These are phyloP conservation scores for Colletotrichum lupini DNA, from an alignment of 2,329 filamentous ascomycete species.

Conservation along the genomic window DNA sequence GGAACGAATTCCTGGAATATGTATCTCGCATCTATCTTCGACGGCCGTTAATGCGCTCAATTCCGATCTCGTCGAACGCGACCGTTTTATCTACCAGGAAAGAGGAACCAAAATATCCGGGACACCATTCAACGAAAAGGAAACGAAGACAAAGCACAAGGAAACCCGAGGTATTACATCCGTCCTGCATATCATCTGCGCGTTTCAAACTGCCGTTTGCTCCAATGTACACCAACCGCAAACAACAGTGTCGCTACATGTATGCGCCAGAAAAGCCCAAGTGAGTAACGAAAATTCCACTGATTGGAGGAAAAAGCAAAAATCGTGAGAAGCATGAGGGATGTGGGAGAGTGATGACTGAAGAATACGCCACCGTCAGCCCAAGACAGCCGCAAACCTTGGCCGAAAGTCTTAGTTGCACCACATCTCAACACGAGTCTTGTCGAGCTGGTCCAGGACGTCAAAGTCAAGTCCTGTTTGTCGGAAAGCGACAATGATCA, in stretches of 20 bases:
- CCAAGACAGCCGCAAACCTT: constrained; percentile 19
- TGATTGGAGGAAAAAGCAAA: constrained; percentile 6
- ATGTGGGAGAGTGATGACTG: neutral
- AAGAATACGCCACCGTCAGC: constrained; percentile 14
- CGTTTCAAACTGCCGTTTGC: constrained; percentile 10
- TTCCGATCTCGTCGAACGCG: constrained; percentile 20
- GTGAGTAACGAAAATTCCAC: neutral
- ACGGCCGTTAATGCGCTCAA: constrained; percentile 15
- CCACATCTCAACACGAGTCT: constrained; percentile 53
- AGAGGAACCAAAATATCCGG: neutral
- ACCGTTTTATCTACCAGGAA: constrained; percentile 33
- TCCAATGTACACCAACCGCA: constrained; percentile 10
- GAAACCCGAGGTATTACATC: constrained; percentile 23
- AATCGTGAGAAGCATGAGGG: neutral
- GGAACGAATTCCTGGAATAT: neutral
- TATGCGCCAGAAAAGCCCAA: constrained; percentile 8
- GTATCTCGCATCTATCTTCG: constrained; percentile 23
- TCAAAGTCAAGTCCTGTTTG: constrained; percentile 55
- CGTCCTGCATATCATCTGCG: neutral
- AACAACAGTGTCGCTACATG: neutral
- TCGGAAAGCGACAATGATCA: constrained; percentile 55
- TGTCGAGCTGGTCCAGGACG: constrained; percentile 47
- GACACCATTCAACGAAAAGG: constrained; percentile 20
- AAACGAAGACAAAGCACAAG: neutral
- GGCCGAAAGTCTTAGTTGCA: constrained; percentile 39